Base-by-base conservation (phyloP, 1,284 basidiomycete species). In the Puccinia brachypodii region DNA sequence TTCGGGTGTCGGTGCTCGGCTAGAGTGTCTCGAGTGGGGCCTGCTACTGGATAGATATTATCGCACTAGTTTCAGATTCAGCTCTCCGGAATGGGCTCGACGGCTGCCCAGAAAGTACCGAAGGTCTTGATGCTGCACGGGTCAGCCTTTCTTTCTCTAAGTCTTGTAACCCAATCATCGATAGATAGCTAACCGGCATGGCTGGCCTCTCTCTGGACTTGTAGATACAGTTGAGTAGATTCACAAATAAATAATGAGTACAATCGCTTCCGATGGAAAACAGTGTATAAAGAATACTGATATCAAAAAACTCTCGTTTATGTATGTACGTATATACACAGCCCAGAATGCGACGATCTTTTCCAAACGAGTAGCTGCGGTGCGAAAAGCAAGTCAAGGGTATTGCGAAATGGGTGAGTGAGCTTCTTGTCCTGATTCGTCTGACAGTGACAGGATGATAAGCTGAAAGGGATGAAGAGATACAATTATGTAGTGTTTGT, bases 331-430 rank as follows among this genome's bases (percentile, higher is more conserved):
- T 42, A 25, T 44, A 36, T 38, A 38, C 60, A 6, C 25, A 80
- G 77, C 77, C 36, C 77, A 80, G 53, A 80, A 80, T 62, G 66
- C 47, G 25, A n/a, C 68, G 11, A 80, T 80, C 38, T 80, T 80
- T 36, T 69, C 77, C 1, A 80, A 80, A 62, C 44, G 77, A 72
- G 40, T 80, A 58, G 66, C 77, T 28, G 77, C 77, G 19, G 36
- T 80, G 7, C 77, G 77, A 1, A 80, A 80, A 36, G 68, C 22
- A 3, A 72, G 77, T 60, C 77, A 69, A 36, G 64, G 33, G 33
- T 2, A 69, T 19, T 72, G 66, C 36, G 77, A 80, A 60, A 80
- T 80, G 77, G 68, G 77, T 80, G 28, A 3, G 76, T 76, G 25
- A 1, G 1, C 31, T 1, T 62, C 6, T 33, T 50, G 25, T 6